These are phyloP conservation scores for Huntiella bhutanensis DNA, from an alignment of 2,329 filamentous ascomycete genomes.

Conservation along the genomic window DNA sequence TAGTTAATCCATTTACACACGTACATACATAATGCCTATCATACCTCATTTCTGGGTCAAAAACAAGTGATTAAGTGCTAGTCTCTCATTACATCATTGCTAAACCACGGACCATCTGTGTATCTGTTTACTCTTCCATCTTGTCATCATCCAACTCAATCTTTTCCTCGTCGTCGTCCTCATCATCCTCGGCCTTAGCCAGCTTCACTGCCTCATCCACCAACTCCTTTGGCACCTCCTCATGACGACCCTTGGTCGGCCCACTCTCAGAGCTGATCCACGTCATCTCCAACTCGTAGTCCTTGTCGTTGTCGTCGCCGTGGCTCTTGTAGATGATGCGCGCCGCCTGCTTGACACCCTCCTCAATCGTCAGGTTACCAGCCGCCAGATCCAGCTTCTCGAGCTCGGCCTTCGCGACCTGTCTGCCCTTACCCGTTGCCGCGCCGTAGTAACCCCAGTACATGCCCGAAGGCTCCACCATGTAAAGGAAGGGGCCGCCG, in stretches of 20 bases:
- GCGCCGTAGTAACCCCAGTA: constrained; percentile 99
- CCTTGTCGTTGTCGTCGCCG: constrained; percentile 99
- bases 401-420: constrained; percentile 92
- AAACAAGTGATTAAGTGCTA: no score
- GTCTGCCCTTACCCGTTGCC: constrained; percentile 88
- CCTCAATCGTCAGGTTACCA: constrained; percentile 56
- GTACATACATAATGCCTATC: no score
- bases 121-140: constrained; percentile 59
- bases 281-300: constrained; percentile 97
- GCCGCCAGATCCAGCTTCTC: constrained; percentile 86
- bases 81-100: no score
- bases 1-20: no score
- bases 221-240: constrained; percentile 82
- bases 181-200: constrained; percentile 73
- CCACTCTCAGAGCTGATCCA: constrained; percentile 80
- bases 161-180: constrained; percentile 24
- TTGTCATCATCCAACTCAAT: constrained; percentile 53
- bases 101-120: no score
- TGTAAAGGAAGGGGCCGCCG: constrained; percentile 87
- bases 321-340: constrained; percentile 94
- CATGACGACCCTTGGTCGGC: constrained; percentile 79
- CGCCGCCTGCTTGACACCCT: constrained; percentile 90
- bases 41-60: no score
- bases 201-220: constrained; percentile 80
- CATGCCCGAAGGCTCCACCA: constrained; percentile 92